Conservation (phyloP, 2,329 filamentous ascomycete genomes). For the Cladosporium halotolerans region DNA sequence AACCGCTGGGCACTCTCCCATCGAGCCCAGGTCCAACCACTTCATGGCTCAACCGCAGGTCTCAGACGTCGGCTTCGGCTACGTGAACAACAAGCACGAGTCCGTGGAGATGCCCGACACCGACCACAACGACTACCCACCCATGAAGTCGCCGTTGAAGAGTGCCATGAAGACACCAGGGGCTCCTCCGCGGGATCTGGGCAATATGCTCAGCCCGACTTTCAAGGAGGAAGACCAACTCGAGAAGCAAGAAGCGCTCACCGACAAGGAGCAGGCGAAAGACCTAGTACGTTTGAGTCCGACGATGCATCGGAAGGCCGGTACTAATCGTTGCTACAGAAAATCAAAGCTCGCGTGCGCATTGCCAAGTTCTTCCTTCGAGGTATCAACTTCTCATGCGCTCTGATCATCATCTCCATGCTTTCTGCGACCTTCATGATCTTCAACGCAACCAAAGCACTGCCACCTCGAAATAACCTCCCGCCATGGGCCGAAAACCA, state of each 20-base stretch:
- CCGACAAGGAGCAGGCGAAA: slow-evolving; percentile 79
- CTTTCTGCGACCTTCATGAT: slow-evolving; percentile 81
- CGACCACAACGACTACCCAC: slow-evolving; percentile 50
- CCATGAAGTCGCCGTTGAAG: slow-evolving; percentile 71
- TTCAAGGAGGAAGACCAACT: slow-evolving; percentile 75
- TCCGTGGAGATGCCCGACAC: slow-evolving; percentile 52
- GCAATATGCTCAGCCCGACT: slow-evolving; percentile 79
- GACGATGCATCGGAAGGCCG: not conserved
- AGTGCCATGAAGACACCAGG: slow-evolving; percentile 85
- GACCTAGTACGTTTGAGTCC: slow-evolving; percentile 64
- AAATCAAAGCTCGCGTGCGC: slow-evolving; percentile 84
- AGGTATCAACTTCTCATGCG: slow-evolving; percentile 94
- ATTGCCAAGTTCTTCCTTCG: slow-evolving; percentile 94
- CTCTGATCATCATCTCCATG: slow-evolving; percentile 88
- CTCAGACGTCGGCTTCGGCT: slow-evolving; percentile 87
- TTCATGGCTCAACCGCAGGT: slow-evolving; percentile 62
- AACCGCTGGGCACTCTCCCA: slow-evolving; percentile 69
- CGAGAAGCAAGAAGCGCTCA: slow-evolving; percentile 74
- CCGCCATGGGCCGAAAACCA: slow-evolving; percentile 79
- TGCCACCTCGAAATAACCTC: slow-evolving; percentile 71
- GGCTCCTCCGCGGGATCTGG: slow-evolving; percentile 63
- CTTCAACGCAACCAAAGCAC: slow-evolving; percentile 76
- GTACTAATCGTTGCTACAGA: slow-evolving; percentile 52
- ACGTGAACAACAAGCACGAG: slow-evolving; percentile 58
- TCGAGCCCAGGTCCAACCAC: slow-evolving; percentile 54